Conservation (phyloP, 2,329 filamentous ascomycete species). For the Paecilomyces sp. region DNA sequence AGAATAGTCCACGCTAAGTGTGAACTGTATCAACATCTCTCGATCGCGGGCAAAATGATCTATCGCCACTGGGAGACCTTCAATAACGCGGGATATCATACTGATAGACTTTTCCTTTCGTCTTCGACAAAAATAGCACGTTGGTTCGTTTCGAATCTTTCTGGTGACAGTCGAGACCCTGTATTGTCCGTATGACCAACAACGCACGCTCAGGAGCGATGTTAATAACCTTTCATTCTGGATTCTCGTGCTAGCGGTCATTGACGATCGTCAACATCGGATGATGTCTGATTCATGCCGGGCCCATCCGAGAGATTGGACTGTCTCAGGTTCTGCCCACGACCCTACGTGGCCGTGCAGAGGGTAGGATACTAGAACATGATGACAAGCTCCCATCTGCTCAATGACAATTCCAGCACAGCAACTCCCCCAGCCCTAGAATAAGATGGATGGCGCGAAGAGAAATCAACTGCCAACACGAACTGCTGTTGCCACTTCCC, state of each 20-base stretch:
- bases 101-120: not conserved
- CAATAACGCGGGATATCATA: not conserved
- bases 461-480: not conserved
- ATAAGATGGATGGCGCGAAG: not conserved
- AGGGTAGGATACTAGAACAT: not conserved
- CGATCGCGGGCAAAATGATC: not conserved
- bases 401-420: not conserved
- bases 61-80: not conserved
- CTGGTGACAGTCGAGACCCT: not conserved
- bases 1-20: not conserved
- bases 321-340: not conserved
- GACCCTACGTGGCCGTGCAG: not conserved
- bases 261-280: not conserved
- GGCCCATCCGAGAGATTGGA: not conserved
- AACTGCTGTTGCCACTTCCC: not conserved
- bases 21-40: not conserved
- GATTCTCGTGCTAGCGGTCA: not conserved
- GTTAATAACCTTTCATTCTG: not conserved
- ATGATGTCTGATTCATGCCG: not conserved
- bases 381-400: not conserved
- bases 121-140: not conserved
- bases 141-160: not conserved
- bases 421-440: not conserved
- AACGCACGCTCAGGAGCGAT: not conserved
- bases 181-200: not conserved